Base-by-base conservation (phyloP, 1,139 yeast genomes). In the Candida smagusa region DNA sequence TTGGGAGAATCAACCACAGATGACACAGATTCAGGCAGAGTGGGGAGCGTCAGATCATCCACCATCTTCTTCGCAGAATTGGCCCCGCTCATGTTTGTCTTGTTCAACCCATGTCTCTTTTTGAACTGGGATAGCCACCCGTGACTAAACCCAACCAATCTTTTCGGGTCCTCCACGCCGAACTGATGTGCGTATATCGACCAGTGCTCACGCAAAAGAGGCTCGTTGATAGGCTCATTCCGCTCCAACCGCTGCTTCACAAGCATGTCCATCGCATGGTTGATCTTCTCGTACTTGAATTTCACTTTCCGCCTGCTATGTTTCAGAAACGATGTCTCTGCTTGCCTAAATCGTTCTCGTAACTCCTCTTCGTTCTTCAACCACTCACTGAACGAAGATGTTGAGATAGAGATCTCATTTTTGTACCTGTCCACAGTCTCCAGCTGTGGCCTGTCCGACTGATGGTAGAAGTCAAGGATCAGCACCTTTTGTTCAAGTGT, bases 81-180 rank as follows among this genome's bases (percentile, higher is more conserved):
- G 16, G 28, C 34, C 13, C 62, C 59, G 34, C 58, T 48, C 66
- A 63, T 61, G 38, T 68, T 50, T 36, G 63, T 61, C 43, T 63
- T 68, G 43, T 65, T 67, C 32, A 78, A 56, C 0, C 81, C 81
- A 47, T 77, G 81, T 38, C 83, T 56, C 48, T 75, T 77, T 50
- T 78, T 78, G 52, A 78, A 78, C 48, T 75, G 81, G 16, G 75
- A 63, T 31, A 78, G 56, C 84, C 84, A 78, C 6, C 84, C 84
- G 53, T 78, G 82, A 46, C 79, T 72, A 48, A 76, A 78, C 12
- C 72, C 66, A 29, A 65, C 69, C 39, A 74, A 55, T 37, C 84
- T 54, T 50, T 78, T 78, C 3, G 84, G 82, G 47, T 78, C 81
- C 16, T 72, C 78, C 2, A 78, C 81, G 2, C 83, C 84, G 48